Evolutionary conservation across 768 basidiomycete genomes (phyloP).

Genomic region (Phlebiopsis flavidoalba): DNA sequence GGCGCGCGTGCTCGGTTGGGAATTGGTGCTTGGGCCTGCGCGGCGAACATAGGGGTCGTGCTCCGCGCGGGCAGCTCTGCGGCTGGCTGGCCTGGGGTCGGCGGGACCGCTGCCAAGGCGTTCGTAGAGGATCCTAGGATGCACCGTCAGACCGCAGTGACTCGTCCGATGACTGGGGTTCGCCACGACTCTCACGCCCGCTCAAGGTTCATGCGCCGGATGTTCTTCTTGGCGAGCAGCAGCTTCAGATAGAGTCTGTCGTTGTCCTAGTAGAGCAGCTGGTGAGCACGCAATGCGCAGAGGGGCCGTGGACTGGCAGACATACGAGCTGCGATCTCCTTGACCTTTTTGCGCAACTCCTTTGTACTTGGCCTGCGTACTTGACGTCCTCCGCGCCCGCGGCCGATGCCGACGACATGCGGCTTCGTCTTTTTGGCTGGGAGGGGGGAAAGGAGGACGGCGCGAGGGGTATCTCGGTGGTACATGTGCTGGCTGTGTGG

Average conservation of each 20-base stretch:
- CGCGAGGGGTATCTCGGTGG: slow-evolving; percentile 8
- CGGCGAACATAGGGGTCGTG: slow-evolving; percentile 20
- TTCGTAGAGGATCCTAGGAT: slow-evolving; percentile 69
- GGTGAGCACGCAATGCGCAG: slow-evolving; percentile 5
- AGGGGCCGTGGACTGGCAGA: slow-evolving; percentile 14
- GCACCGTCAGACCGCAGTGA: not conserved
- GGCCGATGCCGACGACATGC: slow-evolving; percentile 46
- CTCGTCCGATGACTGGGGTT: not conserved
- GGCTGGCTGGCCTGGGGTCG: slow-evolving; percentile 39
- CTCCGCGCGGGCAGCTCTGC: slow-evolving; percentile 21
- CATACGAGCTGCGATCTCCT: slow-evolving; percentile 78
- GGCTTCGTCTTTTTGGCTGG: slow-evolving; percentile 15
- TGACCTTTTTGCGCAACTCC: slow-evolving; percentile 83
- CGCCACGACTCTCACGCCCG: slow-evolving; percentile 62
- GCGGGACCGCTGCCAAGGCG: slow-evolving; percentile 59
- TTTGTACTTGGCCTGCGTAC: slow-evolving; percentile 86
- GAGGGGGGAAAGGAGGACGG: slow-evolving; percentile 9
- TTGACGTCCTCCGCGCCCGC: slow-evolving; percentile 82
- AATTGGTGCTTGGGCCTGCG: slow-evolving; percentile 20
- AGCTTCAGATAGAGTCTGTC: slow-evolving; percentile 84
- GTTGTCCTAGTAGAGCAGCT: slow-evolving; percentile 58
- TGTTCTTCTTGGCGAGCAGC: slow-evolving; percentile 71
- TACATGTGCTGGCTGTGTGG: slow-evolving; percentile 17
- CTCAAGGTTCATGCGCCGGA: slow-evolving; percentile 84
- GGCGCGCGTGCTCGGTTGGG: slow-evolving; percentile 25